phyloP scores from a whole-genome alignment of 257 asterid genomes.

The Fraxinus quadrangulata region DNA sequence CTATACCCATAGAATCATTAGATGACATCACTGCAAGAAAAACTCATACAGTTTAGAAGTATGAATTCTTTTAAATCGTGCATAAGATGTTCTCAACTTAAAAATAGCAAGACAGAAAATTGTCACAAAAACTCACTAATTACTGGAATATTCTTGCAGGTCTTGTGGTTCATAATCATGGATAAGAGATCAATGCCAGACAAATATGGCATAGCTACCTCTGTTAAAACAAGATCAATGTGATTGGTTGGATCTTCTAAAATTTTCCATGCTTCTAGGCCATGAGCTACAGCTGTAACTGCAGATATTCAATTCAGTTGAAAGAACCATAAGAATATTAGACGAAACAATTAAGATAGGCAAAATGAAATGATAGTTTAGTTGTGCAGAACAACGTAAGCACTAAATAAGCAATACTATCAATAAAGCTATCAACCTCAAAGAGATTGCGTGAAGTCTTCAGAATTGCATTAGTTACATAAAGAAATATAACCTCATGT shows the following conservation, averaged over 20 bases:
- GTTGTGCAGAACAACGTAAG: neutral
- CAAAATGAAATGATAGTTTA: neutral
- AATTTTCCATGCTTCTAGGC: slow-evolving; percentile 86
- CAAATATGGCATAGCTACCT: slow-evolving; percentile 77
- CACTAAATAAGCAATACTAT: neutral
- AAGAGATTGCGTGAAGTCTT: neutral
- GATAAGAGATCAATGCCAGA: slow-evolving; percentile 79
- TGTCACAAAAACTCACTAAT: slow-evolving; percentile 60
- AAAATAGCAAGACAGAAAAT: slow-evolving; percentile 17
- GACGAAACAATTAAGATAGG: neutral
- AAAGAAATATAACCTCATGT: neutral
- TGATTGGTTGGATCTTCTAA: slow-evolving; percentile 72
- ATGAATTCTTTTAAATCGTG: slow-evolving; percentile 19
- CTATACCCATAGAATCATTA: slow-evolving; percentile 91
- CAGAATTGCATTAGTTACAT: neutral
- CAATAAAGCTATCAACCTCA: neutral
- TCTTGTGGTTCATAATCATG: slow-evolving; percentile 85
- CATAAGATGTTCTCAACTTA: neutral
- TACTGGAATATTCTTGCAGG: slow-evolving; percentile 82
- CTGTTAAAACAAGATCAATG: slow-evolving; percentile 79
- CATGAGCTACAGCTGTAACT: slow-evolving; percentile 79
- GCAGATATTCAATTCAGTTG: slow-evolving; percentile 32
- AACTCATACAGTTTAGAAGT: slow-evolving; percentile 30
- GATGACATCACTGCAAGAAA: slow-evolving; percentile 93
- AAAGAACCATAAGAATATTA: neutral